Percentiles rank a stretch among this genome's conserved stretches.
phyloP scores from a whole-genome alignment of 2,329 filamentous ascomycete species.

The Fusarium nurragi region DNA sequence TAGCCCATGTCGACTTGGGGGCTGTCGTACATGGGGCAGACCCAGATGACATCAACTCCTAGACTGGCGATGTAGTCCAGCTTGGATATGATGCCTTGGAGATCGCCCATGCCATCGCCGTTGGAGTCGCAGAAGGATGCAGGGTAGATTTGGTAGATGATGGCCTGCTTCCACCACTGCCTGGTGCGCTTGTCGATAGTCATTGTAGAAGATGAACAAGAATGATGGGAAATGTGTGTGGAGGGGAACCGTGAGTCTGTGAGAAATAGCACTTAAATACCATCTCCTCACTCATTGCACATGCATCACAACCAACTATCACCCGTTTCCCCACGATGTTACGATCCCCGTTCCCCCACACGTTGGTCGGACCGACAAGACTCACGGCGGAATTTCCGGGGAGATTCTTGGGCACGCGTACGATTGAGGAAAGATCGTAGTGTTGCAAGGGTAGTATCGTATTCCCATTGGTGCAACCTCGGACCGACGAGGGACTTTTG shows the following conservation, averaged over 20 bases:
- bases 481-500: constrained; percentile 7
- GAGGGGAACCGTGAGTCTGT: no score
- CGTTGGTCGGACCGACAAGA: constrained; percentile 26
- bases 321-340: constrained; percentile 6
- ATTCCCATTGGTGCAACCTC: constrained; percentile 18
- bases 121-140: constrained; percentile 65
- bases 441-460: no score
- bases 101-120: constrained; percentile 62
- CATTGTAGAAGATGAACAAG: constrained; percentile 4
- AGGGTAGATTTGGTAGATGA: constrained; percentile 67
- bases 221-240: no score
- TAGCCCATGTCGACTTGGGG: constrained; percentile 43
- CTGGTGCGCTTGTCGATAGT: constrained; percentile 34
- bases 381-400: not conserved
- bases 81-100: constrained; percentile 63
- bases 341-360: not conserved
- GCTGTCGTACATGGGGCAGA: constrained; percentile 43
- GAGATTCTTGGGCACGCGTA: not conserved
- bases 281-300: not conserved
- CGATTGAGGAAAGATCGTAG: not conserved
- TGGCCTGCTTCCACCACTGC: constrained; percentile 64
- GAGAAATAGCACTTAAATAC: not conserved
- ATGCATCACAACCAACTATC: no score
- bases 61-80: constrained; percentile 55
- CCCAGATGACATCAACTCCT: constrained; percentile 40